These are phyloP conservation scores for Alternaria triticimaculans DNA, from an alignment of 2,329 filamentous ascomycete genomes.

Conservation along the genomic window DNA sequence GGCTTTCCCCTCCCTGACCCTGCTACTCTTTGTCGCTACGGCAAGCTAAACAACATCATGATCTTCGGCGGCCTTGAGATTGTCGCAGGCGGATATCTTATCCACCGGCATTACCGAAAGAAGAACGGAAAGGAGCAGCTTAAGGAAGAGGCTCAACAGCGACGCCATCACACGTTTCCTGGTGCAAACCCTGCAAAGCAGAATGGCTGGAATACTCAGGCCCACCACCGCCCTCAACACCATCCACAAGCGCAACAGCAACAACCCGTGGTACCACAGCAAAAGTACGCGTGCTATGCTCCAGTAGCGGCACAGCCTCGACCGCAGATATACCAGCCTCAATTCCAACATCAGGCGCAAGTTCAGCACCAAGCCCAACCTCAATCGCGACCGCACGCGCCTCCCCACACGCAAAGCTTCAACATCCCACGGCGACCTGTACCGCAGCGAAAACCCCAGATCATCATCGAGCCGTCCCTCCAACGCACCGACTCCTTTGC, in stretches of 20 bases:
- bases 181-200: constrained; percentile 29
- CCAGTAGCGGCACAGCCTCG: constrained; percentile 11
- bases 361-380: constrained; percentile 16
- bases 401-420: constrained; percentile 31
- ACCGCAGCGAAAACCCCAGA: constrained; percentile 29
- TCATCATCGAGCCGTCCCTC: constrained; percentile 38
- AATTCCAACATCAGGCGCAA: constrained; percentile 15
- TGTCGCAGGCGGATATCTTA: constrained; percentile 43
- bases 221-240: constrained; percentile 21
- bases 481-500: constrained; percentile 43
- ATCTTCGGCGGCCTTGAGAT: constrained; percentile 49
- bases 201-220: constrained; percentile 15
- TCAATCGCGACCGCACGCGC: constrained; percentile 22
- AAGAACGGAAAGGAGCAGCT: constrained; percentile 42
- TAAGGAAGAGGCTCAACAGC: constrained; percentile 32
- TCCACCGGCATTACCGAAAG: constrained; percentile 45
- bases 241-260: constrained; percentile 6
- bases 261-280: constrained; percentile 19
- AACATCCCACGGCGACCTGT: constrained; percentile 38
- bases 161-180: constrained; percentile 39
- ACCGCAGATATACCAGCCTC: constrained; percentile 6
- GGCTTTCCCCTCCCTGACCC: not conserved
- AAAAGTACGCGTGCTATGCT: constrained; percentile 38
- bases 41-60: constrained; percentile 34
- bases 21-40: not conserved